A percentile compares a stretch with the other conserved stretches of the same genome.
Evolutionary conservation across 768 basidiomycete species (phyloP).

Genomic region (Baorangia bicolor): DNA sequence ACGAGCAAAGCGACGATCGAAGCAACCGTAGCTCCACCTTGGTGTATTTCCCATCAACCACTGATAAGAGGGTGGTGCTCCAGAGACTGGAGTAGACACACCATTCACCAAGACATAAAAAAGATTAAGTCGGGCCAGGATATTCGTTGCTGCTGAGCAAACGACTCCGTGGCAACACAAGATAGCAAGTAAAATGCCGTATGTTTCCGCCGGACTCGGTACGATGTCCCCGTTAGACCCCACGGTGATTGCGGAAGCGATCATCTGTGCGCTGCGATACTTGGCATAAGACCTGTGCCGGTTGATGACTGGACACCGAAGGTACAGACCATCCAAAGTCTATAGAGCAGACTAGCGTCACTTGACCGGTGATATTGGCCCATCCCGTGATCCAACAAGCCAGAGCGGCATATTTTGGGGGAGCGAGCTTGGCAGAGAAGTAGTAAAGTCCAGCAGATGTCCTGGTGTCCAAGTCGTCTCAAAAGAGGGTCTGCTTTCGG

Average conservation of each 20-base stretch:
- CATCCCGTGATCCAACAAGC: constrained; percentile 61
- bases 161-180: constrained; percentile 66
- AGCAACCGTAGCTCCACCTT: constrained; percentile 65
- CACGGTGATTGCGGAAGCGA: constrained; percentile 67
- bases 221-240: constrained; percentile 51
- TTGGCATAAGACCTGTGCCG: background rate
- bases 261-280: constrained; percentile 63
- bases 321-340: constrained; percentile 70
- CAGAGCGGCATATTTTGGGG: constrained; percentile 56
- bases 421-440: constrained; percentile 74
- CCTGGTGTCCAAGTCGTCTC: constrained; percentile 33
- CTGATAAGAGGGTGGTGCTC: too few species aligned
- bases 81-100: constrained; percentile 26
- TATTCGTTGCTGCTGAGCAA: constrained; percentile 65
- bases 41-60: constrained; percentile 5
- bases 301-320: too few species aligned
- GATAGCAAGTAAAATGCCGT: constrained; percentile 64
- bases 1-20: constrained; percentile 62
- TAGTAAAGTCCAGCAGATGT: constrained; percentile 81
- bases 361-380: constrained; percentile 74
- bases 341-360: constrained; percentile 70
- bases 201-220: constrained; percentile 60
- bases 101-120: constrained; percentile 69
- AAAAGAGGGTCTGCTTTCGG: too few species aligned
- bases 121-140: constrained; percentile 67